Percentiles rank a stretch among this genome's conserved stretches.
Evolutionary conservation across 345 rosid genomes (phyloP).

Genomic region (Corchorus capsularis): DNA sequence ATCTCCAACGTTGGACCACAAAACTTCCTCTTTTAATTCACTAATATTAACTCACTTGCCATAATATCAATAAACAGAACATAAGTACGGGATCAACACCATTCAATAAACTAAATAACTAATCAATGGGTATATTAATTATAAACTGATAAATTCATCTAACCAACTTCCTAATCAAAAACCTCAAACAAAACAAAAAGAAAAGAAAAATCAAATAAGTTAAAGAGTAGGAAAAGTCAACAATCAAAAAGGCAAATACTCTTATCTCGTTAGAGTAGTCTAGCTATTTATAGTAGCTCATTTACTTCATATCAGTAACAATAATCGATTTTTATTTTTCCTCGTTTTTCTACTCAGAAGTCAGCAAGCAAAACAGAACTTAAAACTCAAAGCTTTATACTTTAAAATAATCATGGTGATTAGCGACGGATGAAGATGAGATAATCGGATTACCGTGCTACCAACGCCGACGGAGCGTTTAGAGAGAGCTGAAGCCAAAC

Average conservation of each 20-base stretch:
- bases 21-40: not conserved
- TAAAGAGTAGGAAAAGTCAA: not conserved
- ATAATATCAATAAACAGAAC: not conserved
- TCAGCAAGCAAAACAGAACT: not conserved
- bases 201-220: not conserved
- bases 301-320: not conserved
- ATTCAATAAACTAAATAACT: not conserved
- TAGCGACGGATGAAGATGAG: not conserved
- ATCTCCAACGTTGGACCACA: not conserved
- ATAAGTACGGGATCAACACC: not conserved
- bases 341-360: not conserved
- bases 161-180: not conserved
- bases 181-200: not conserved
- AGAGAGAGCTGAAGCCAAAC: conserved; percentile 82
- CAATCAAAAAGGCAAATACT: not conserved
- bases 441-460: conserved; percentile 51
- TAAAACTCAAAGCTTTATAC: not conserved
- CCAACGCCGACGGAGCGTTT: conserved; percentile 67
- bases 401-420: not conserved
- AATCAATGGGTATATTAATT: not conserved
- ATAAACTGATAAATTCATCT: not conserved
- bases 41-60: not conserved
- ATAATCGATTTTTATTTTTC: too few relatives aligned
- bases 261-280: too few relatives aligned
- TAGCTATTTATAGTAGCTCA: not conserved